A percentile compares a stretch with the other conserved stretches of the same genome.
These are phyloP conservation scores for Closterium sp. DNA, from an alignment of 139 green algal genomes.

Conservation along the genomic window DNA sequence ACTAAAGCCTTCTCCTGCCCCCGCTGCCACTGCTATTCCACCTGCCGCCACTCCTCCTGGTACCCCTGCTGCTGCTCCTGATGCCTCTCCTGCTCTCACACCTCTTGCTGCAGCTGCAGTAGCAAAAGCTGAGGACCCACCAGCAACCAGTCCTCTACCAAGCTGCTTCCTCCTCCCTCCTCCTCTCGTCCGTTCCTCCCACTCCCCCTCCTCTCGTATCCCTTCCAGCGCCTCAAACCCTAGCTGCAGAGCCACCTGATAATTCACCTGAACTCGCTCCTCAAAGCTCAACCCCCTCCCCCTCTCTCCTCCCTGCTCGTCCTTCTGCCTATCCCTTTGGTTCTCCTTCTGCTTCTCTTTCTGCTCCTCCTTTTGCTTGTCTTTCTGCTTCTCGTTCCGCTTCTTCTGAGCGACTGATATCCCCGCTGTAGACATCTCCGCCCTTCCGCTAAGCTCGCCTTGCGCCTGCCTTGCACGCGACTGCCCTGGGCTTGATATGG, in stretches of 20 bases:
- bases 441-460: neutral
- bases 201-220: neutral
- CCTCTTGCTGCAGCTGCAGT: too few species aligned
- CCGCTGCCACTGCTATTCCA: neutral
- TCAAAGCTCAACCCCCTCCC: neutral
- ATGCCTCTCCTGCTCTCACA: neutral
- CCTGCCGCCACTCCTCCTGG: neutral
- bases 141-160: neutral
- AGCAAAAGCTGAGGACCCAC: neutral
- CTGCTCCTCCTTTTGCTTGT: neutral
- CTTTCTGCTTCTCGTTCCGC: too few species aligned
- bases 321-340: neutral
- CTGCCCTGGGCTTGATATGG: neutral
- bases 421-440: neutral
- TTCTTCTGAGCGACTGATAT: neutral
- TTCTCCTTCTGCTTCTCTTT: neutral
- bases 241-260: neutral
- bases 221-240: neutral
- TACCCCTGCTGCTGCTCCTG: neutral
- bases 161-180: neutral
- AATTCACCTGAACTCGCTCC: neutral
- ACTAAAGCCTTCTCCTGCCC: neutral
- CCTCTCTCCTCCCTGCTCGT: neutral
- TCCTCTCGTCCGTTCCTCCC: neutral
- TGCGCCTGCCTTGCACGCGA: neutral